Percentiles rank a stretch among this genome's conserved stretches.
phyloP scores from a whole-genome alignment of 2,329 filamentous ascomycete species.

The Pochonia chlamydosporia region DNA sequence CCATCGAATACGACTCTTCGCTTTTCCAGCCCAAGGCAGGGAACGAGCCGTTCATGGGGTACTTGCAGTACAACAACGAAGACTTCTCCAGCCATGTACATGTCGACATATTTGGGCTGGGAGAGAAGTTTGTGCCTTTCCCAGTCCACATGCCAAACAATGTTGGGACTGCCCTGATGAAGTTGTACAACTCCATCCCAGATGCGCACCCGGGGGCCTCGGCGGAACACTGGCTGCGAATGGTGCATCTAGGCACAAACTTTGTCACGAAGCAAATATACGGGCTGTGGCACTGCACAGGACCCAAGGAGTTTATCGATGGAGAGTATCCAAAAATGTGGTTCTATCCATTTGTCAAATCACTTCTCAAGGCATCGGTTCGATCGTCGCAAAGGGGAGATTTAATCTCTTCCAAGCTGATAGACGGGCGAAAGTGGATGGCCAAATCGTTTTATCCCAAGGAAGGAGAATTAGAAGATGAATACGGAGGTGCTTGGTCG shows the following conservation, averaged over 20 bases:
- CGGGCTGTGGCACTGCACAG: constrained; percentile 33
- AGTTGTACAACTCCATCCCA: constrained; percentile 23
- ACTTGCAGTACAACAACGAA: constrained; percentile 24
- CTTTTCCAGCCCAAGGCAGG: constrained; percentile 34
- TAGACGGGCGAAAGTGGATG: constrained; percentile 26
- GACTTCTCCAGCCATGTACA: constrained; percentile 17
- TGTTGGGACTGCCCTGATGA: constrained; percentile 21
- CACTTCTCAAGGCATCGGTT: constrained; percentile 23
- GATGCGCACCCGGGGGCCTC: constrained; percentile 19
- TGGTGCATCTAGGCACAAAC: constrained; percentile 30
- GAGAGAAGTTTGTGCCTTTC: constrained; percentile 22
- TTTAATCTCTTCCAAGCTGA: constrained; percentile 19
- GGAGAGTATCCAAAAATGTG: constrained; percentile 29
- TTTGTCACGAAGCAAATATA: constrained; percentile 29
- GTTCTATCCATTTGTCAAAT: constrained; percentile 29
- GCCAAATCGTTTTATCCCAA: constrained; percentile 13
- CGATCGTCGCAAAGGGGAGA: constrained; percentile 16
- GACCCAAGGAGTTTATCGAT: constrained; percentile 26
- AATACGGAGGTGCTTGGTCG: constrained; percentile 20
- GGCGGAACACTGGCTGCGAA: constrained; percentile 24
- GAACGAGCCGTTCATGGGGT: constrained; percentile 28
- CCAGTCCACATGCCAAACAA: constrained; percentile 25
- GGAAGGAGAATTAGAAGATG: constrained; percentile 4
- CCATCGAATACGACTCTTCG: constrained; percentile 34
- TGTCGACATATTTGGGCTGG: constrained; percentile 19